Evolutionary conservation across 2,329 filamentous ascomycete genomes (phyloP), one percentile per base, ranked within the genome.

Genomic region (Cryoendolithus antarcticus): DNA sequence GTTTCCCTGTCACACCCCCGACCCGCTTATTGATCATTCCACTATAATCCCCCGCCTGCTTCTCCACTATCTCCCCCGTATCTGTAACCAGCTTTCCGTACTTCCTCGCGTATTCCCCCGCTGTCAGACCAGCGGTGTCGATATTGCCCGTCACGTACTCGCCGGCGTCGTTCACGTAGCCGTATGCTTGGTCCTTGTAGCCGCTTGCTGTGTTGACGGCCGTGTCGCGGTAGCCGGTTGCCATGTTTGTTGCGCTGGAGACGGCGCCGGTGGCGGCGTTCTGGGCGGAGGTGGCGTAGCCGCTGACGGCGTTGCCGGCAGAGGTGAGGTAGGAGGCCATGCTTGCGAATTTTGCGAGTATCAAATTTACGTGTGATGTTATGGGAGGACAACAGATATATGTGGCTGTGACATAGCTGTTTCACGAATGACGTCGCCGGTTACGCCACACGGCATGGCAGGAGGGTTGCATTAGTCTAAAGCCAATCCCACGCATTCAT

Each of bases 131-230:
- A 10, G 43, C 43, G 12, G 42, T 45, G 37, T 45, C 43, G 28
- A 45, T 31, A 13, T 45, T 43, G 21, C 43, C 43, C 2, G 43
- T 40, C 19, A 45, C 43, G 27, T 43, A 45, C 24, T 45, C 40
- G 40, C 43, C 43, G 24, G 40, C 43, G 34, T 43, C 40, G 30
- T 45, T 43, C 2, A 45, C 43, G 11, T 45, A 43, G 5, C 43
- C 43, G 32, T 43, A 45, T 1, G 43, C 43, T 30, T 42, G 41
- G 32, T 45, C 43, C n/a, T 40, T 32, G 31, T 37, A 39, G 12
- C 43, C 43, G 1, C 30, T 40, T 6, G 35, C 43, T 4, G 27
- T 30, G 1, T 45, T 9, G 0, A 30, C 34, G 6, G 37, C 43
- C 3, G 37, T 33, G 12, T 37, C 30, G 13, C n/a, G 29, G 24